Percentiles rank a stretch among this genome's conserved stretches.
phyloP scores from a whole-genome alignment of 2,329 filamentous ascomycete genomes.

The Berkeleyomyces basicola region DNA sequence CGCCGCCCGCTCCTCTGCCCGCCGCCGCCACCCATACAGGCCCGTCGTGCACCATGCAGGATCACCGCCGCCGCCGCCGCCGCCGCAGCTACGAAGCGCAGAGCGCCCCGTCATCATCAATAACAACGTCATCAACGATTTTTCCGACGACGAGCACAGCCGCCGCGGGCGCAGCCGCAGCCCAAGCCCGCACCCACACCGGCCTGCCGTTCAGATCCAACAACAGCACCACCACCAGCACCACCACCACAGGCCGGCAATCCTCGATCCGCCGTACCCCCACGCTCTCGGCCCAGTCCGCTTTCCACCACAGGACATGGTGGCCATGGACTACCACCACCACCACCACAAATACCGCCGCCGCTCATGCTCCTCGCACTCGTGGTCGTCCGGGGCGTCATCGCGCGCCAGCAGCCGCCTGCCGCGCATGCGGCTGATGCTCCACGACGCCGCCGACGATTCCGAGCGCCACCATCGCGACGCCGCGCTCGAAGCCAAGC shows the following conservation, averaged over 20 bases:
- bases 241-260: neutral
- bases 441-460: neutral
- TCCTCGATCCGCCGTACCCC: neutral
- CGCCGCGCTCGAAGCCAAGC: neutral
- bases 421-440: neutral
- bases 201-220: neutral
- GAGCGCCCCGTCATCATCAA: slow-evolving; percentile 4
- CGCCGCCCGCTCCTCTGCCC: neutral
- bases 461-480: neutral
- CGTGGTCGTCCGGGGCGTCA: neutral
- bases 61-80: neutral
- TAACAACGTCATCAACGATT: neutral
- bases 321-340: neutral
- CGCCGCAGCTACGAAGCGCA: neutral
- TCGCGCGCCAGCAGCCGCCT: neutral
- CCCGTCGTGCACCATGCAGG: neutral
- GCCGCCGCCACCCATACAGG: neutral
- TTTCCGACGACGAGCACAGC: slow-evolving; percentile 3
- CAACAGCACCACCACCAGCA: neutral
- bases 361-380: neutral
- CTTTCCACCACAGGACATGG: neutral
- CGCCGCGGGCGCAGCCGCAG: neutral
- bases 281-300: neutral
- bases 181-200: neutral
- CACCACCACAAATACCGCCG: neutral